Percentiles rank a stretch among this genome's conserved stretches.
Evolutionary conservation across 2,329 filamentous ascomycete species (phyloP).

Genomic region (Colletotrichum cuscutae): DNA sequence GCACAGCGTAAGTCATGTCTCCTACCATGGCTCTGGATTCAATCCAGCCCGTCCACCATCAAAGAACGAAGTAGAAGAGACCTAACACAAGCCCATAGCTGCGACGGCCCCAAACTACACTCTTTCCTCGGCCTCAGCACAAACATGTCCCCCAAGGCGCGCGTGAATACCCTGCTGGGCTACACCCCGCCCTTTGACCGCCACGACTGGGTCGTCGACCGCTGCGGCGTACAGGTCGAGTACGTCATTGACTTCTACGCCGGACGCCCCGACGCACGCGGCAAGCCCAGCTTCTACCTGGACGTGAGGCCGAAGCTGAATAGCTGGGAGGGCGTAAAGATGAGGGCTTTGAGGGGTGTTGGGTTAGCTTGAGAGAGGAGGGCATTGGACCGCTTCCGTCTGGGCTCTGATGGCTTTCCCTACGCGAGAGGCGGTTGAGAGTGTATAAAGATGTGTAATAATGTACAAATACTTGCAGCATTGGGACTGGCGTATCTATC

Average conservation of each 20-base stretch:
- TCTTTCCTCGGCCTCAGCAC: constrained; percentile 81
- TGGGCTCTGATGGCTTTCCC: not conserved
- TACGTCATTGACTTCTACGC: constrained; percentile 99
- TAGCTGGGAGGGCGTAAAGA: constrained; percentile 74
- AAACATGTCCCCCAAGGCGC: constrained; percentile 82
- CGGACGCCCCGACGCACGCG: constrained; percentile 62
- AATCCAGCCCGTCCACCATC: not conserved
- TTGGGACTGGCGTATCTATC: not conserved
- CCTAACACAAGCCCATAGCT: constrained; percentile 42
- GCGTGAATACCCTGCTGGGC: constrained; percentile 85
- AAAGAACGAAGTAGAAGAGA: not conserved
- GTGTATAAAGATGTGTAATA: constrained; percentile 6
- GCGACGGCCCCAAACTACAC: constrained; percentile 83
- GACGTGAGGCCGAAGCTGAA: constrained; percentile 77
- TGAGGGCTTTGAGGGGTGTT: constrained; percentile 64
- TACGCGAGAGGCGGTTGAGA: not conserved
- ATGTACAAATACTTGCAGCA: not conserved
- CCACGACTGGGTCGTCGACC: constrained; percentile 96
- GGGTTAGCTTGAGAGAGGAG: constrained; percentile 55
- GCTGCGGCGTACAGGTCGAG: constrained; percentile 86
- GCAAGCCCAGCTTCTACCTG: constrained; percentile 70
- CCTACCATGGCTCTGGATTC: not conserved
- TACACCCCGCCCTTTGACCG: constrained; percentile 93
- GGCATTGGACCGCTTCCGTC: not conserved
- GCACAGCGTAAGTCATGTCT: constrained; percentile 60